Evolutionary conservation across 345 rosid genomes (phyloP), one percentile per base, ranked within the genome.

Genomic region (Pseudoturritis turrita): DNA sequence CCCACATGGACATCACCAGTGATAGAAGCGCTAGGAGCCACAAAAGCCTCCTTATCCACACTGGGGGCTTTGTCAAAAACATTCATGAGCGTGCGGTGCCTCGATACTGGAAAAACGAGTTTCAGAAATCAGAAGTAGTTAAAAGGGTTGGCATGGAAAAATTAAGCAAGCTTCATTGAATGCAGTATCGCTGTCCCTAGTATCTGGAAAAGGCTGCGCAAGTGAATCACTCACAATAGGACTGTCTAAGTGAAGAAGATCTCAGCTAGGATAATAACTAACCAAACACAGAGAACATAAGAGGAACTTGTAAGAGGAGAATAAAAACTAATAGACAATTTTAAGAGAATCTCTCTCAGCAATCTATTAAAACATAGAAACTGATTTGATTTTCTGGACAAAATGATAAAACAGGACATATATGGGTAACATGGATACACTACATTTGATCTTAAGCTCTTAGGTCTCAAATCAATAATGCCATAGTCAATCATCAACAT

Each of bases 51-150:
- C 79, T 89, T 90, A 75, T 87, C 91, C 58, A 93, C 86, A 41
- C 14, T 68, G 9, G 96, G 97, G 37, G 87, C 77, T 77, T 89
- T 87, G 80, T 93, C 89, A 70, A 83, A 89, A 41, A 93, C 28
- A 53, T 87, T 91, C 97, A 91, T 89, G 28, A 93, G 92, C 2
- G 95, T 86, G 54, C 96, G 89, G 77, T 93, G 98, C 80, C 96
- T 89, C 10, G 97, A 89, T 71, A 93, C 98, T 90, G 51, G 47
- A 81, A 4, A 26, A 36, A 62, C 23, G 43, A 71, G 19, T 55
- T 7, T 46, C 36, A 4, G 19, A 68, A 39, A 60, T 58, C 36
- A 6, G 14, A 54, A 39, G 58, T 58, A 73, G 69, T 41, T 37
- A 23, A 64, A 14, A 51, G 41, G 18, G 41, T 36, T 51, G 35